phyloP scores from a whole-genome alignment of 1,139 yeast genomes.

The Sugiyamaella neomexicana region DNA sequence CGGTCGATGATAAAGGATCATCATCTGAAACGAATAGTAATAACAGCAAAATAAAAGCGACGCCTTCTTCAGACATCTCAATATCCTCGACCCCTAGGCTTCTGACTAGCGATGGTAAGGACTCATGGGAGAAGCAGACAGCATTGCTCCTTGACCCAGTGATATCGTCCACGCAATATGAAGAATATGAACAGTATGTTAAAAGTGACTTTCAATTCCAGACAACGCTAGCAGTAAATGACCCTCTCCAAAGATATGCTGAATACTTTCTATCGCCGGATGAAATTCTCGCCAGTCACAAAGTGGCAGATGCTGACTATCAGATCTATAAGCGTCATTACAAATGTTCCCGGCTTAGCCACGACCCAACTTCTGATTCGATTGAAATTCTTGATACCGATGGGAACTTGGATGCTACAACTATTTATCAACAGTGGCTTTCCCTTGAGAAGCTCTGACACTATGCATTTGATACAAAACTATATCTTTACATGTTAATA shows the following conservation, averaged over 20 bases:
- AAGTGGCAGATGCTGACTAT: conserved; percentile 21
- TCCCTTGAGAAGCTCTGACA: conserved; percentile 1
- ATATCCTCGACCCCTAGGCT: neutral
- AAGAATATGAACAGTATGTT: conserved; percentile 22
- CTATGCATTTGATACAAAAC: neutral
- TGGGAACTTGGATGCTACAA: neutral
- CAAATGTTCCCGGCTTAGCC: conserved; percentile 15
- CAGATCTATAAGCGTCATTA: conserved; percentile 22
- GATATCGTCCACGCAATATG: conserved; percentile 11
- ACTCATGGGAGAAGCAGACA: conserved; percentile 15
- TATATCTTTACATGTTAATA: neutral
- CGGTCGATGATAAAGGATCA: conserved; percentile 8
- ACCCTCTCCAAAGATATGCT: conserved; percentile 10
- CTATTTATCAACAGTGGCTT: conserved; percentile 3
- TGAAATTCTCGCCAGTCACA: conserved; percentile 20
- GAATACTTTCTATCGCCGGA: conserved; percentile 22
- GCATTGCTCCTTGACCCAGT: conserved; percentile 20
- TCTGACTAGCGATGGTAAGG: neutral
- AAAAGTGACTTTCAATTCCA: conserved; percentile 10
- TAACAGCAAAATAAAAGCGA: neutral
- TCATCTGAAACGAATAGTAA: neutral
- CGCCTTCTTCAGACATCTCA: neutral
- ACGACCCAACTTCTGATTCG: conserved; percentile 1
- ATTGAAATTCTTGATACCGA: neutral
- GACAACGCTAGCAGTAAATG: neutral